Evolutionary conservation across 2,329 filamentous ascomycete species (phyloP).

Genomic region (Colletotrichum endophyticum): DNA sequence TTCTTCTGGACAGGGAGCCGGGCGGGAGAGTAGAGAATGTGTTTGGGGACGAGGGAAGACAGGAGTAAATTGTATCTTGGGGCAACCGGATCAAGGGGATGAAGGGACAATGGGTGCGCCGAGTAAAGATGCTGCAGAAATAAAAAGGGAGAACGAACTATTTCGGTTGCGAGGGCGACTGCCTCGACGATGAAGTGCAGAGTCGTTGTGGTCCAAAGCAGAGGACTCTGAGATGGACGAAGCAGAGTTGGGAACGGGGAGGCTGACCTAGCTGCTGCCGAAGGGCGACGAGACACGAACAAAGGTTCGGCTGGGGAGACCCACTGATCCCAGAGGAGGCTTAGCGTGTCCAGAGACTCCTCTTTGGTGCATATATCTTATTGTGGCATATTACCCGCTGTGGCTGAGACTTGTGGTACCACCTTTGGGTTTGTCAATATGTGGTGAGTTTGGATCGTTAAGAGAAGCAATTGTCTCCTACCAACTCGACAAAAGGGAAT

Average conservation of each 20-base stretch:
- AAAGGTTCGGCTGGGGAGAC: slow-evolving; percentile 12
- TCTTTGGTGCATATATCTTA: not conserved
- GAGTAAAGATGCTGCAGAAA: slow-evolving; percentile 17
- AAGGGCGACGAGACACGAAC: slow-evolving; percentile 19
- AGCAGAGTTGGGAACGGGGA: not conserved
- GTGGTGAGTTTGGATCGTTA: not conserved
- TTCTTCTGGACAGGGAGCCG: slow-evolving; percentile 4
- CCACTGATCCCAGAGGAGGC: not conserved
- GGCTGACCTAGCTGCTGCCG: not conserved
- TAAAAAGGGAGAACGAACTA: slow-evolving; percentile 24
- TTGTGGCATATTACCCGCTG: not conserved
- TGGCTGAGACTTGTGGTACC: not conserved
- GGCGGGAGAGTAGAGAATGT: not conserved
- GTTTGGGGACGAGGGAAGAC: not conserved
- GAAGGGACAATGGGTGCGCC: slow-evolving; percentile 14
- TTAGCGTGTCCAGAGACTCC: not conserved
- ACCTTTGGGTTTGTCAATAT: not conserved
- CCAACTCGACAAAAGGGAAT: not conserved
- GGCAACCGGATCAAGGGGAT: not conserved
- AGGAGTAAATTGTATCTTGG: not conserved
- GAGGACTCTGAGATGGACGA: slow-evolving; percentile 14
- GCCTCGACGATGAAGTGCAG: slow-evolving; percentile 18
- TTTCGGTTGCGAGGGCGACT: slow-evolving; percentile 17
- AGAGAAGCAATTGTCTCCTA: not conserved
- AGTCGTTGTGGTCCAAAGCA: slow-evolving; percentile 15